phyloP scores from a whole-genome alignment of 2,329 filamentous ascomycete genomes.

The Harringtonia aguacate region DNA sequence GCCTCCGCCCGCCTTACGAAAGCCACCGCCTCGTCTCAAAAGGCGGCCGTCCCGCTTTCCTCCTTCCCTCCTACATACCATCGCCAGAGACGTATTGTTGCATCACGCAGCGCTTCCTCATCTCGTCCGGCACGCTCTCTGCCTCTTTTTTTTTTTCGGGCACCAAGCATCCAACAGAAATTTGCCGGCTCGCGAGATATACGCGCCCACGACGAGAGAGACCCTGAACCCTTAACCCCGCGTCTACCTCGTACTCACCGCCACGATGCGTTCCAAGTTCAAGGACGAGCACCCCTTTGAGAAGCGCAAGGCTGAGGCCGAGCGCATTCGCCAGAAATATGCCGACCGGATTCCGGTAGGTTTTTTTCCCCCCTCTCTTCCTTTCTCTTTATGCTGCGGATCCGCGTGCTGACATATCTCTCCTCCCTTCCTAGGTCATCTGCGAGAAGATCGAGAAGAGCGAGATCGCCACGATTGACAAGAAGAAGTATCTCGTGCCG shows the following conservation, averaged over 20 bases:
- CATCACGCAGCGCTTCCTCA: neutral
- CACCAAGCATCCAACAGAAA: neutral
- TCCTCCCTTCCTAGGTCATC: slow-evolving; percentile 77
- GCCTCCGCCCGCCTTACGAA: slow-evolving; percentile 2
- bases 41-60: neutral
- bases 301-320: slow-evolving; percentile 99
- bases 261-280: slow-evolving; percentile 95
- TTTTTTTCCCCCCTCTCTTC: slow-evolving; percentile 17
- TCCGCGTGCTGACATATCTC: neutral
- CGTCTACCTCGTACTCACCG: slow-evolving; percentile 18
- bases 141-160: neutral
- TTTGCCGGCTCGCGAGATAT: no score
- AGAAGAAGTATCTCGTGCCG: slow-evolving; percentile 99
- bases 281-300: slow-evolving; percentile 99
- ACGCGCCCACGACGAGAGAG: no score
- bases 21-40: neutral
- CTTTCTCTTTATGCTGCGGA: slow-evolving; percentile 4
- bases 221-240: no score
- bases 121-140: no score
- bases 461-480: slow-evolving; percentile 98
- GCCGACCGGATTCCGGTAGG: slow-evolving; percentile 94
- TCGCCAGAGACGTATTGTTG: neutral
- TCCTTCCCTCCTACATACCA: neutral
- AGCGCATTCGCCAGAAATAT: slow-evolving; percentile 99
- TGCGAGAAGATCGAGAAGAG: slow-evolving; percentile 99